Evolutionary conservation across 805 yeast species (phyloP).

Genomic region (Ogataea pignaliae): DNA sequence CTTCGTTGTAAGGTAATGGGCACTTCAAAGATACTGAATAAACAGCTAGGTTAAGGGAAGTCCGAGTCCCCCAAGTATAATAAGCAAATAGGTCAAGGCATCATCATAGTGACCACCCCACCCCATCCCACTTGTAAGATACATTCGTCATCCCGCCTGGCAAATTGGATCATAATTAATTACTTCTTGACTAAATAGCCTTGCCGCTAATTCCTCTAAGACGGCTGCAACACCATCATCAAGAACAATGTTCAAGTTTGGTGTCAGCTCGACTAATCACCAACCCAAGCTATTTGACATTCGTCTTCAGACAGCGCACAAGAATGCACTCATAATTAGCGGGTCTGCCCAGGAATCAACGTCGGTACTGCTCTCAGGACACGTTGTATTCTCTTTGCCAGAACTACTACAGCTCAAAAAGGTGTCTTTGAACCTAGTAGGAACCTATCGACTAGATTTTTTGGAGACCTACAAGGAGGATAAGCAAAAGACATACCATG

Average conservation of each 20-base stretch:
- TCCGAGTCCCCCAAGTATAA: too few relatives aligned
- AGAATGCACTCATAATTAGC: conserved; percentile 37
- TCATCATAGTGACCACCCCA: too few relatives aligned
- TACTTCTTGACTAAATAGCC: too few relatives aligned
- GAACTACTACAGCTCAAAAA: conserved; percentile 37
- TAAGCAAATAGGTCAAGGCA: too few relatives aligned
- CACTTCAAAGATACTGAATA: too few relatives aligned
- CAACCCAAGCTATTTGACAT: conserved; percentile 20
- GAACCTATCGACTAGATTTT: conserved; percentile 41
- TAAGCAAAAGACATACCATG: conserved; percentile 24
- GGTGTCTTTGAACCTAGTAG: conserved; percentile 36
- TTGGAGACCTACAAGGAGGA: conserved; percentile 28
- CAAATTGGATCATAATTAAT: too few relatives aligned
- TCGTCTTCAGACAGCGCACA: conserved; percentile 34
- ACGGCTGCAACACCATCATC: background rate
- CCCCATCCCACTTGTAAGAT: too few relatives aligned
- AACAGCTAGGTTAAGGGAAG: too few relatives aligned
- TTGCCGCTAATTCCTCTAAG: too few relatives aligned
- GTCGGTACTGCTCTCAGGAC: conserved; percentile 40
- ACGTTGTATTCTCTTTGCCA: conserved; percentile 41
- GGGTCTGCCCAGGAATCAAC: conserved; percentile 45
- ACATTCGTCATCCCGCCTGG: too few relatives aligned
- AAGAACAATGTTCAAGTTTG: conserved; percentile 23
- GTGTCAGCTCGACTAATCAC: conserved; percentile 30
- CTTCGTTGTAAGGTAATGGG: too few relatives aligned